phyloP scores from a whole-genome alignment of 371 early-diverging fungal species.

The Mucor sp. region DNA sequence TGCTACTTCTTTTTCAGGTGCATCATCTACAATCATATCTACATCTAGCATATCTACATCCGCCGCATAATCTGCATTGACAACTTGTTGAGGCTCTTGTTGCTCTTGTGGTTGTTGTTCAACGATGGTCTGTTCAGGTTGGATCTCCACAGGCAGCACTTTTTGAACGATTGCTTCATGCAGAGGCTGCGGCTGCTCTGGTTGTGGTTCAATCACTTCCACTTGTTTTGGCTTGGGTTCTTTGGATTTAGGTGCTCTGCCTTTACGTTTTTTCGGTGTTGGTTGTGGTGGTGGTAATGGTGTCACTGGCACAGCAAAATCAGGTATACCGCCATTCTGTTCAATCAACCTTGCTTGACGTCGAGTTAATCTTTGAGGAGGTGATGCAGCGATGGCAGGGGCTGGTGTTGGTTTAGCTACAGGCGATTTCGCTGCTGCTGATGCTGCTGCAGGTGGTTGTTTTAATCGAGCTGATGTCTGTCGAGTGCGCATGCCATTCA shows the following conservation, averaged over 20 bases:
- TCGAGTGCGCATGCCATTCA: background rate
- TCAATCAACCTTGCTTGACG: background rate
- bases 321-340: background rate
- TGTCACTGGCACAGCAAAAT: background rate
- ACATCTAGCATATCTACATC: background rate
- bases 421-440: no score
- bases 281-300: background rate
- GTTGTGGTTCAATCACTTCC: background rate
- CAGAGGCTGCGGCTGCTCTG: background rate
- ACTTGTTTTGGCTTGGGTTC: background rate
- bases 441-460: background rate
- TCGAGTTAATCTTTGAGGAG: background rate
- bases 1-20: no score
- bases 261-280: no score
- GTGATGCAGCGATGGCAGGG: no score
- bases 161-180: background rate
- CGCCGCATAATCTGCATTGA: background rate
- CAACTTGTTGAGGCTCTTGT: background rate
- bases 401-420: background rate
- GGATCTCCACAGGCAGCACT: no score
- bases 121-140: background rate
- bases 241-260: background rate
- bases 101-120: background rate
- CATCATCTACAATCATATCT: background rate
- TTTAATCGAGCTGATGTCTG: background rate